Conservation (phyloP, 202 grass and related monocot species). For the Cymbopogon flexuosus region DNA sequence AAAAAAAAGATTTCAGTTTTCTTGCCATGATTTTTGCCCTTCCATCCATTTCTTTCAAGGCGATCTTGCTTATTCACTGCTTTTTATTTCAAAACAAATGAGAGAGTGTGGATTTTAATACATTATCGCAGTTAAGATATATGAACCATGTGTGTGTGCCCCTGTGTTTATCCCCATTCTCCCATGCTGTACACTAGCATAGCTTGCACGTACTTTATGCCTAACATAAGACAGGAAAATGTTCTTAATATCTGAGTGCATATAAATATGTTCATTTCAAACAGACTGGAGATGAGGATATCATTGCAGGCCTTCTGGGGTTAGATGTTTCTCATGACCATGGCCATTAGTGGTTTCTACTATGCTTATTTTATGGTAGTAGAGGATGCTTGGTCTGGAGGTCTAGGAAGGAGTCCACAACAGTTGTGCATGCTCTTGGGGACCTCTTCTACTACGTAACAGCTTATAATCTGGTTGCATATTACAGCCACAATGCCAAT, state of each 20-base stretch:
- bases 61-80: neutral
- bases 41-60: neutral
- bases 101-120: neutral
- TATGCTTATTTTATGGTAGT: no score
- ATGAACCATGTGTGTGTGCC: neutral
- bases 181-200: neutral
- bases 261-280: neutral
- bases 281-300: neutral
- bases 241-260: neutral
- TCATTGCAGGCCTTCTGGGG: neutral
- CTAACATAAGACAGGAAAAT: neutral
- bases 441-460: no score
- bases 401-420: no score
- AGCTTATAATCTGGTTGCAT: neutral
- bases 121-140: neutral
- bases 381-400: no score
- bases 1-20: neutral
- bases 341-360: constrained; percentile 2
- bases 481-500: neutral
- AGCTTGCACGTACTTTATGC: neutral
- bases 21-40: neutral
- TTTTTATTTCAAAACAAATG: neutral
- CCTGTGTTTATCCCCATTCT: neutral
- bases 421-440: no score
- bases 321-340: neutral